phyloP scores from a whole-genome alignment of 164 flowering plant species.

The Aristolochia contorta region DNA sequence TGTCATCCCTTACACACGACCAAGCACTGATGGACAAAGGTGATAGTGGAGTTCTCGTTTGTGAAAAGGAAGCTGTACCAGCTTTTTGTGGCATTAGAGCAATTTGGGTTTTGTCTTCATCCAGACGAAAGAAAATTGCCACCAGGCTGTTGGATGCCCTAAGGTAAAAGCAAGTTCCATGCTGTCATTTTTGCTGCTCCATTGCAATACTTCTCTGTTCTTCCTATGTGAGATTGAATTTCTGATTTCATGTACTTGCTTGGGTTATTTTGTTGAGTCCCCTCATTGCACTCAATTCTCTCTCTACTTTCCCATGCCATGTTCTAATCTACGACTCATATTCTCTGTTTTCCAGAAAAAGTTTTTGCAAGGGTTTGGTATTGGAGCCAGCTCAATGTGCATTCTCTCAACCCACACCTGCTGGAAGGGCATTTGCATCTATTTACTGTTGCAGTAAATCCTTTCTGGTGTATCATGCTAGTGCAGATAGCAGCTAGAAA shows the following conservation, averaged over 20 bases:
- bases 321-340: not conserved
- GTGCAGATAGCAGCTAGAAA: not conserved
- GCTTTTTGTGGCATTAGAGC: slow-evolving; percentile 74
- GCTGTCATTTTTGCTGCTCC: not conserved
- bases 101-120: slow-evolving; percentile 65
- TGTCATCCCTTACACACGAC: slow-evolving; percentile 4
- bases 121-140: slow-evolving; percentile 64
- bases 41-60: no score
- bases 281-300: not conserved
- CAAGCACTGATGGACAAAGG: slow-evolving; percentile 1
- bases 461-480: slow-evolving; percentile 49
- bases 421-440: slow-evolving; percentile 63
- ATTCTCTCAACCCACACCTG: slow-evolving; percentile 66
- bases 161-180: slow-evolving; percentile 26
- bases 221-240: not conserved
- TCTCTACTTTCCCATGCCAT: not conserved
- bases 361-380: slow-evolving; percentile 37
- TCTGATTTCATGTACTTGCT: not conserved
- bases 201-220: not conserved
- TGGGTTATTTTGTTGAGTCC: no score
- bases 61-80: slow-evolving; percentile 33
- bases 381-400: slow-evolving; percentile 55
- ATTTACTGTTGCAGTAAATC: slow-evolving; percentile 32
- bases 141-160: slow-evolving; percentile 60
- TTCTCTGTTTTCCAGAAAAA: slow-evolving; percentile 38